phyloP scores from a whole-genome alignment of 1,139 yeast genomes.

The Suhomyces atakaporum region DNA sequence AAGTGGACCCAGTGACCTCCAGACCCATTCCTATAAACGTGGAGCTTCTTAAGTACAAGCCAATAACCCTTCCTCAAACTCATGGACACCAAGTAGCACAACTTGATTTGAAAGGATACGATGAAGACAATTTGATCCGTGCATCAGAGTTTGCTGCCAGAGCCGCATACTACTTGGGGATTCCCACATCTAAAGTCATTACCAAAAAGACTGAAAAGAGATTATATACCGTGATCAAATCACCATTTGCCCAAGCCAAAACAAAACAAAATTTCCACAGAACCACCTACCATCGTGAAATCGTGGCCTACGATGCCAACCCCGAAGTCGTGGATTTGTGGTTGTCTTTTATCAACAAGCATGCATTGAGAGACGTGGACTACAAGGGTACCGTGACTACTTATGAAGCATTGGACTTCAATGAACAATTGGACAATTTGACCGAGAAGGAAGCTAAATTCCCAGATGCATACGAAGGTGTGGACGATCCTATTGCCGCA shows the following conservation, averaged over 20 bases:
- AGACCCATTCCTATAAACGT: slow-evolving; percentile 82
- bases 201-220: slow-evolving; percentile 68
- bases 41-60: slow-evolving; percentile 79
- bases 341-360: slow-evolving; percentile 76
- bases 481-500: slow-evolving; percentile 63
- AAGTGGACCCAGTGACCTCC: slow-evolving; percentile 26
- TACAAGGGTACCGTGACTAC: slow-evolving; percentile 72
- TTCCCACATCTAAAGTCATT: slow-evolving; percentile 61
- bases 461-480: slow-evolving; percentile 39
- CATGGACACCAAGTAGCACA: slow-evolving; percentile 76
- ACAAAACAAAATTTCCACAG: slow-evolving; percentile 94
- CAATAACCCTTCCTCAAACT: slow-evolving; percentile 65
- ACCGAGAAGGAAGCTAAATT: slow-evolving; percentile 29
- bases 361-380: slow-evolving; percentile 80
- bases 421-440: slow-evolving; percentile 33
- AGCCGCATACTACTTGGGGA: slow-evolving; percentile 86
- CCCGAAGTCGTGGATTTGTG: slow-evolving; percentile 83
- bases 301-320: slow-evolving; percentile 81
- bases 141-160: slow-evolving; percentile 85
- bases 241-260: slow-evolving; percentile 95
- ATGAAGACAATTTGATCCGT: slow-evolving; percentile 67
- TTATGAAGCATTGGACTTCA: slow-evolving; percentile 53
- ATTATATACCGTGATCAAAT: slow-evolving; percentile 89
- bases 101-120: slow-evolving; percentile 71
- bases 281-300: slow-evolving; percentile 71